These are phyloP conservation scores for Brachypodium distachyon DNA, from an alignment of 202 grass and related monocot genomes.

Conservation along the genomic window DNA sequence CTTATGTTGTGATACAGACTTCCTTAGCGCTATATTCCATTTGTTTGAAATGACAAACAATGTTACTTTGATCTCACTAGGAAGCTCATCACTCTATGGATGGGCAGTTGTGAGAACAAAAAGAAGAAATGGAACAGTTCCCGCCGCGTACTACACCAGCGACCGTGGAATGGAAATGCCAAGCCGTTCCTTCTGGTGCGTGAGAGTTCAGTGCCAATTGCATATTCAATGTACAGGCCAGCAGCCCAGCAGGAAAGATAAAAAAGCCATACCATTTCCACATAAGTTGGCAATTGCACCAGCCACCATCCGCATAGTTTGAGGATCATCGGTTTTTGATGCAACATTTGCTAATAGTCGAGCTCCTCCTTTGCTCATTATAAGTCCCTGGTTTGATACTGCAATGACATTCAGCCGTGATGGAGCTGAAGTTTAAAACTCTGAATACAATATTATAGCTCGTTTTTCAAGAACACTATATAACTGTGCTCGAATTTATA, in stretches of 20 bases:
- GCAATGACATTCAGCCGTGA: constrained; percentile 5
- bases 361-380: constrained; percentile 90
- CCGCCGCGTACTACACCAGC: too few species aligned
- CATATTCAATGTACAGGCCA: too few species aligned
- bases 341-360: constrained; percentile 81
- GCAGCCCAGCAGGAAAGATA: too few species aligned
- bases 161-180: too few species aligned
- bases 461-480: background rate
- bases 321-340: constrained; percentile 70
- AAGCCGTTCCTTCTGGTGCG: too few species aligned
- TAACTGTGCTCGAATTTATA: background rate
- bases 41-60: background rate
- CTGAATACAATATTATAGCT: background rate
- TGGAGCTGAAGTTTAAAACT: constrained; percentile 6
- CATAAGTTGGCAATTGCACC: constrained; percentile 98
- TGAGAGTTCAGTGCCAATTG: background rate
- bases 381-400: constrained; percentile 76
- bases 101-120: background rate
- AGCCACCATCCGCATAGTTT: constrained; percentile 91
- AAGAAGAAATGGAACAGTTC: background rate
- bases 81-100: background rate
- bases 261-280: constrained; percentile 79
- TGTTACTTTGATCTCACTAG: background rate
- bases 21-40: background rate
- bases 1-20: background rate